Evolutionary conservation across 2,329 filamentous ascomycete genomes (phyloP), one percentile per base, ranked within the genome.

Genomic region (Verticillium albo-atrum): DNA sequence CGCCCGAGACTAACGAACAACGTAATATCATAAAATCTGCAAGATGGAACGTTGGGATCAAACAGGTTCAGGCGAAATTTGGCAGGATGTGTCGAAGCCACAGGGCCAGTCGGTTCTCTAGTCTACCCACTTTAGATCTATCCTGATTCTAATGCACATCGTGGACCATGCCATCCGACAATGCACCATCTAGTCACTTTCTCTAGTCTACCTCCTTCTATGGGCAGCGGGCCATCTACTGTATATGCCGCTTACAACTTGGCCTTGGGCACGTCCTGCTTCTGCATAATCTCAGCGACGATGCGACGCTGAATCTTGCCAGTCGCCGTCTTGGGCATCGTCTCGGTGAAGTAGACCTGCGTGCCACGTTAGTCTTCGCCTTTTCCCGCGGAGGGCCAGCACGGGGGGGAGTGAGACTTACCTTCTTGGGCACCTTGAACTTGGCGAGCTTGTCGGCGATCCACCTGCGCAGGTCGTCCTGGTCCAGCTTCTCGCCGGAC

Each of bases 271-370:
- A 65, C 63, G 50, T 87, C 86, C 72, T 88, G 83, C 79, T 90
- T 90, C 73, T 88, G 79, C 90, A 96, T 94, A 30, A 85, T 85
- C 74, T 94, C 90, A 15, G 91, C 91, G n/a, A 96, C 91, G 68
- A 93, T 91, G 63, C 90, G 84, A 62, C 91, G 80, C 76, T 96
- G 91, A 61, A 96, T 89, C 80, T 96, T 96, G 59, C 91, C 91
- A 6, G 91, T 96, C n/a, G 91, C 91, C 4, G 92, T 94, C 82
- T 96, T 96, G 63, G 91, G 91, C 86, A 96, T 96, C 64, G 88
- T 77, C 60, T 91, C 83, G 35, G 91, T 91, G 67, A 95, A 92
- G 78, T 90, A 95, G 35, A 93, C 79, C 87, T 89, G 57, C 17
- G 59, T 28, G 51, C 59, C 54, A 59, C 25, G 42, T 66, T 34